Evolutionary conservation across 345 rosid genomes (phyloP).

Genomic region (Viola odorata): DNA sequence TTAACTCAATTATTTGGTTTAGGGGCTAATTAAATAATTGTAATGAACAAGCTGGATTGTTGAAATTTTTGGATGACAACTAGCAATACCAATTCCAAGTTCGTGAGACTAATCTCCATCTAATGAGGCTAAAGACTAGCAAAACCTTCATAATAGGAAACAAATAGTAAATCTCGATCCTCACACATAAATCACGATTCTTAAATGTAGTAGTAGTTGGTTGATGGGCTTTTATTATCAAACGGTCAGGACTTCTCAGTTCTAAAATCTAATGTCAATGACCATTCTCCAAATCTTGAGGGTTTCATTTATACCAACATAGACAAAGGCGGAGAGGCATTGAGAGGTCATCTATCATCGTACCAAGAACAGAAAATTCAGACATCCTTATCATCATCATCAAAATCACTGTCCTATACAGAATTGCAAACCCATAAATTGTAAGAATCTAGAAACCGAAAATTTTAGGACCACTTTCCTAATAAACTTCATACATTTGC

Average conservation of each 20-base stretch:
- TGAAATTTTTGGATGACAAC: background rate
- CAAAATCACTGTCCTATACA: background rate
- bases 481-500: background rate
- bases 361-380: background rate
- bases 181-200: background rate
- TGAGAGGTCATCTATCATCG: background rate
- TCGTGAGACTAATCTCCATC: background rate
- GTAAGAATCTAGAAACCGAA: background rate
- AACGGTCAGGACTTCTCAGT: too few relatives aligned
- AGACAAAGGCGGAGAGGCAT: constrained; percentile 2
- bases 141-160: background rate
- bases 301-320: constrained; percentile 10
- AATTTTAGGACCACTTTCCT: background rate
- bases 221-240: background rate
- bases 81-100: background rate
- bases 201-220: background rate
- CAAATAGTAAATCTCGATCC: background rate
- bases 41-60: constrained; percentile 9
- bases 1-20: constrained; percentile 8
- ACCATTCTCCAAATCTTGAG: constrained; percentile 1
- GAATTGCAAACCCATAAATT: background rate
- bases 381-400: background rate
- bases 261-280: background rate
- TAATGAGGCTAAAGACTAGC: background rate
- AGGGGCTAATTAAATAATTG: background rate